These are phyloP conservation scores for Rutstroemia sp. DNA, from an alignment of 2,329 filamentous ascomycete species.

Conservation along the genomic window DNA sequence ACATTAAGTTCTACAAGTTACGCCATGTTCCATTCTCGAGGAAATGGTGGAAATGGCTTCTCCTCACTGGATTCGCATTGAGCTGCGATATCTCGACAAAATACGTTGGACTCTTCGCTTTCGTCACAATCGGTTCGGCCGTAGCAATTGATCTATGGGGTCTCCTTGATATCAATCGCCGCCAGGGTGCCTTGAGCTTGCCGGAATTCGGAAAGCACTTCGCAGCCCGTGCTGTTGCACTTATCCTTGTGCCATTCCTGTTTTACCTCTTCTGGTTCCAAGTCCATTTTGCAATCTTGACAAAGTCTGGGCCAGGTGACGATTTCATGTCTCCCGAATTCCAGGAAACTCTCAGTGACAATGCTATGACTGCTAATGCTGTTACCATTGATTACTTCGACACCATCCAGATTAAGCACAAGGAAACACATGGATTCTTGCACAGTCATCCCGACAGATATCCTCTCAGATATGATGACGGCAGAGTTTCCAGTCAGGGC, in stretches of 20 bases:
- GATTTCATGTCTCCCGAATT: constrained; percentile 99
- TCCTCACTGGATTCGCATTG: constrained; percentile 86
- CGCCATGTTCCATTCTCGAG: constrained; percentile 81
- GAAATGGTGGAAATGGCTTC: constrained; percentile 99
- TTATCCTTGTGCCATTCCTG: constrained; percentile 88
- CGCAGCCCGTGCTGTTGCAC: constrained; percentile 71
- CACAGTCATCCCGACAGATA: constrained; percentile 89
- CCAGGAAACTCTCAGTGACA: constrained; percentile 94
- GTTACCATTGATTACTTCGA: constrained; percentile 87
- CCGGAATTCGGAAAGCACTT: constrained; percentile 85
- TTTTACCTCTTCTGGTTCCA: constrained; percentile 99
- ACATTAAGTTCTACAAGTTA: constrained; percentile 96
- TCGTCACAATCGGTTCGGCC: constrained; percentile 91
- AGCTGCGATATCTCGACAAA: constrained; percentile 98
- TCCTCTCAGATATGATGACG: constrained; percentile 92
- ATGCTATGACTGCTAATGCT: constrained; percentile 82
- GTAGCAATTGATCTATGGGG: constrained; percentile 95
- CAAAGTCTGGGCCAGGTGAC: constrained; percentile 83
- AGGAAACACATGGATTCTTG: constrained; percentile 93
- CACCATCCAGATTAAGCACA: constrained; percentile 79
- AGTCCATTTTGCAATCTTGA: constrained; percentile 90
- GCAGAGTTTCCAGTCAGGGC: constrained; percentile 91
- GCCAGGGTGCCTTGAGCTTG: constrained; percentile 71
- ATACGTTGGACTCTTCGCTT: constrained; percentile 94
- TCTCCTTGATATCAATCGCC: constrained; percentile 80